These are phyloP conservation scores for Ophiorrhiza pumila DNA, from an alignment of 257 asterid genomes.

Conservation along the genomic window DNA sequence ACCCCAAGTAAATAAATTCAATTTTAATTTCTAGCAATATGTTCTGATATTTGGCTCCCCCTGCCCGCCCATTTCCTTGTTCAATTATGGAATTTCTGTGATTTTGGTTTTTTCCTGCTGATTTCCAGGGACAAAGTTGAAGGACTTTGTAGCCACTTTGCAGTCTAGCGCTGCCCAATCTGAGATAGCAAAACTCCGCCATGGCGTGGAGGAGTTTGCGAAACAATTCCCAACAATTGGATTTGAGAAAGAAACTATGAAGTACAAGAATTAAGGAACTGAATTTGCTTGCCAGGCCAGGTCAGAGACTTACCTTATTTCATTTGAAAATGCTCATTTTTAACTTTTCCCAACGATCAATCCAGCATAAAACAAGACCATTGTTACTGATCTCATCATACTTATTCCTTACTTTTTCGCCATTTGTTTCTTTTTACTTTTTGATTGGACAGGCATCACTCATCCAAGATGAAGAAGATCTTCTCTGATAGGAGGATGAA, in stretches of 20 bases:
- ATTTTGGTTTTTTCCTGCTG: background rate
- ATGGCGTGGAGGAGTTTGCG: constrained; percentile 66
- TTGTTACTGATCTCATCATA: background rate
- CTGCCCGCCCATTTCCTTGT: background rate
- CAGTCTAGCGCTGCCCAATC: constrained; percentile 50
- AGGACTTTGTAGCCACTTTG: constrained; percentile 67
- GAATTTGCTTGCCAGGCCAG: constrained; percentile 23
- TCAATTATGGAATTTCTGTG: background rate
- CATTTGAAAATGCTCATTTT: no score
- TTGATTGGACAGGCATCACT: constrained; percentile 23
- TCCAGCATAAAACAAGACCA: background rate
- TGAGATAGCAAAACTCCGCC: constrained; percentile 59
- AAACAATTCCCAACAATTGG: constrained; percentile 88
- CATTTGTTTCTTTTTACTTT: background rate
- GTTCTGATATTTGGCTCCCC: background rate
- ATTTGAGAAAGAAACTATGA: constrained; percentile 83
- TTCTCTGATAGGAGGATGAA: constrained; percentile 3
- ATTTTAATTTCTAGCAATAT: background rate
- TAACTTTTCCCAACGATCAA: no score
- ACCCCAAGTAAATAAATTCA: background rate
- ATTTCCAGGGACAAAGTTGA: constrained; percentile 67
- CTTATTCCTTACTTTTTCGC: background rate
- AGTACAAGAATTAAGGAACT: constrained; percentile 59
- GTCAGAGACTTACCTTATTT: background rate
- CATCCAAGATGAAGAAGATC: constrained; percentile 4